phyloP scores from a whole-genome alignment of 139 green algal species.

The Klebsormidium nitens region DNA sequence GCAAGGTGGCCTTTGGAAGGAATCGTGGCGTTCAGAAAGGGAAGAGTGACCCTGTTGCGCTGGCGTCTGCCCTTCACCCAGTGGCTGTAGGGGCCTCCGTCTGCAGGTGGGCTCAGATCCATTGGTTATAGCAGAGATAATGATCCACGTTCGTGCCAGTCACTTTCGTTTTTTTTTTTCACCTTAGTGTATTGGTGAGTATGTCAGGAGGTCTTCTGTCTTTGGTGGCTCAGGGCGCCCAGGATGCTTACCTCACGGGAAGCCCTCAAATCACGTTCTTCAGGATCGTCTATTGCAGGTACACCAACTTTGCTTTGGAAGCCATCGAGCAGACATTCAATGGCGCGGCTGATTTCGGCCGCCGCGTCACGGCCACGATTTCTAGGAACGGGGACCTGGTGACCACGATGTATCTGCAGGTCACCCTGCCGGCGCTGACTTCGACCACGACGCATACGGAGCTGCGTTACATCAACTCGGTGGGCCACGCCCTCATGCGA shows the following conservation, averaged over 20 bases:
- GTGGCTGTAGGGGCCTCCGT: too few relatives aligned
- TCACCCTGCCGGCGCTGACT: background rate
- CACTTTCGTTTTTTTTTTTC: too few relatives aligned
- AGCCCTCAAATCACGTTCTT: background rate
- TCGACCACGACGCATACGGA: background rate
- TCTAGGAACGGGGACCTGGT: background rate
- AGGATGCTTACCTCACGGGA: background rate
- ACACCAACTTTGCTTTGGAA: background rate
- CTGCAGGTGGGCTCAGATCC: too few relatives aligned
- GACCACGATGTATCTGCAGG: background rate
- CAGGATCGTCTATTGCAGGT: background rate
- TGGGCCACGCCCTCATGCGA: conserved; percentile 19
- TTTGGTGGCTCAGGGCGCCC: background rate
- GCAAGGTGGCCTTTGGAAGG: too few relatives aligned
- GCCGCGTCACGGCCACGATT: background rate
- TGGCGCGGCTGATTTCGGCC: background rate
- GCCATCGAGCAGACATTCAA: background rate
- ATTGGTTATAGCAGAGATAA: too few relatives aligned
- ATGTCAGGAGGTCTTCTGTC: too few relatives aligned
- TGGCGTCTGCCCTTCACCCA: too few relatives aligned
- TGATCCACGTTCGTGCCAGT: too few relatives aligned
- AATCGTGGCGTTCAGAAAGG: too few relatives aligned
- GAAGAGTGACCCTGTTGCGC: too few relatives aligned
- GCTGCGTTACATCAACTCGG: background rate
- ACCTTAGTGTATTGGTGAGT: too few relatives aligned